Evolutionary conservation across 345 rosid genomes (phyloP).

Genomic region (Gossypium sturtianum): DNA sequence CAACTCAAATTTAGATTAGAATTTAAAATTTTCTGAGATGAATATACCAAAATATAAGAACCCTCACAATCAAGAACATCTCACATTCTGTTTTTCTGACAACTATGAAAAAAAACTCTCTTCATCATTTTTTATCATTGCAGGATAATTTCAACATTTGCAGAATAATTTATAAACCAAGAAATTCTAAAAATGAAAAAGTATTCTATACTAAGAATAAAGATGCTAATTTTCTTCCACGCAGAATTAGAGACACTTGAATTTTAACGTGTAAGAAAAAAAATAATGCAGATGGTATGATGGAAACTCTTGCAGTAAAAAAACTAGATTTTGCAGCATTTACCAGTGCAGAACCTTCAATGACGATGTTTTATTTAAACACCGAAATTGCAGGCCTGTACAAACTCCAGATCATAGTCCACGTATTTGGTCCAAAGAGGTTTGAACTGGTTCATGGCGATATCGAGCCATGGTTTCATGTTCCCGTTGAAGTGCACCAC

Average conservation of each 20-base stretch:
- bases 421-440: slow-evolving; percentile 88
- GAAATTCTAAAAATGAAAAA: neutral
- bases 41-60: too few species aligned
- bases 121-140: neutral
- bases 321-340: neutral
- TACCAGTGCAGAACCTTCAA: neutral
- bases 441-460: slow-evolving; percentile 43
- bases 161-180: neutral
- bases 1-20: too few species aligned
- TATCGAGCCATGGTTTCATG: slow-evolving; percentile 2
- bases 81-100: too few species aligned
- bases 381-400: slow-evolving; percentile 94
- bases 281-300: neutral
- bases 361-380: slow-evolving; percentile 29
- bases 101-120: neutral
- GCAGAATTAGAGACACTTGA: slow-evolving; percentile 11
- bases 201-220: slow-evolving; percentile 1
- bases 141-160: neutral
- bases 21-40: too few species aligned
- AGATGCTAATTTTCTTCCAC: neutral
- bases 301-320: neutral
- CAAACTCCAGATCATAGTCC: slow-evolving; percentile 77
- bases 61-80: neutral
- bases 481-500: slow-evolving; percentile 3
- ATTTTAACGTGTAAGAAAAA: slow-evolving; percentile 1